A percentile compares a stretch with the other conserved stretches of the same genome.
These are phyloP conservation scores for Rosa multiflora DNA, from an alignment of 306 rosid genomes.

Conservation along the genomic window DNA sequence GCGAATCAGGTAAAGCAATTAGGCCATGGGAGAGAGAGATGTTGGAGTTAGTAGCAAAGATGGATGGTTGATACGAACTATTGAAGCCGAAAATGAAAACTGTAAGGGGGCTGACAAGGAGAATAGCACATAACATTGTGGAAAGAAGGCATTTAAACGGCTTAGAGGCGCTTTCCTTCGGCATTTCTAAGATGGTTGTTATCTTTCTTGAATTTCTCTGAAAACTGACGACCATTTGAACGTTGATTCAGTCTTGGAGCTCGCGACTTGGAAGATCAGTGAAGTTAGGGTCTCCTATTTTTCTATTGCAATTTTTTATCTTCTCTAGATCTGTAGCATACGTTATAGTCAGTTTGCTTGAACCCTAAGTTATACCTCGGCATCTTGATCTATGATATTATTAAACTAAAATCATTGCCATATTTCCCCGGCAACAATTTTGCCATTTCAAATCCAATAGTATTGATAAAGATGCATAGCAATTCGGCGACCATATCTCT, in stretches of 20 bases:
- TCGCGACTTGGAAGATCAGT: neutral
- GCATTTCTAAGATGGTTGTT: constrained; percentile 1
- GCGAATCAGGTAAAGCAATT: constrained; percentile 2
- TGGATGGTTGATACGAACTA: neutral
- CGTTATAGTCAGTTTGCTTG: neutral
- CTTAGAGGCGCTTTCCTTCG: neutral
- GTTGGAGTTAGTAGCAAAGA: neutral
- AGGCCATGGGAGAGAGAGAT: neutral
- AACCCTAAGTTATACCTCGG: neutral
- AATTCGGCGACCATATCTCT: neutral
- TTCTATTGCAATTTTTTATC: neutral
- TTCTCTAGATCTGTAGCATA: neutral
- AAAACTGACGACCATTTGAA: neutral
- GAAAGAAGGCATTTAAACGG: constrained; percentile 16
- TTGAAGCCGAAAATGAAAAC: constrained; percentile 13
- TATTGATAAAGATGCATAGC: neutral
- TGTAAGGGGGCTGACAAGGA: constrained; percentile 20
- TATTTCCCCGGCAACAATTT: neutral
- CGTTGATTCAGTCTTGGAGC: neutral
- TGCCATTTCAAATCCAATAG: neutral
- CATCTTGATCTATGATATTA: constrained; percentile 10
- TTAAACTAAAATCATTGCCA: neutral
- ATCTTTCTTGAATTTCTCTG: neutral
- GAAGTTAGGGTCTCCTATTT: neutral
- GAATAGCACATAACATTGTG: constrained; percentile 13